phyloP scores from a whole-genome alignment of 805 yeast genomes.

The Yamadazyma ubonensis region DNA sequence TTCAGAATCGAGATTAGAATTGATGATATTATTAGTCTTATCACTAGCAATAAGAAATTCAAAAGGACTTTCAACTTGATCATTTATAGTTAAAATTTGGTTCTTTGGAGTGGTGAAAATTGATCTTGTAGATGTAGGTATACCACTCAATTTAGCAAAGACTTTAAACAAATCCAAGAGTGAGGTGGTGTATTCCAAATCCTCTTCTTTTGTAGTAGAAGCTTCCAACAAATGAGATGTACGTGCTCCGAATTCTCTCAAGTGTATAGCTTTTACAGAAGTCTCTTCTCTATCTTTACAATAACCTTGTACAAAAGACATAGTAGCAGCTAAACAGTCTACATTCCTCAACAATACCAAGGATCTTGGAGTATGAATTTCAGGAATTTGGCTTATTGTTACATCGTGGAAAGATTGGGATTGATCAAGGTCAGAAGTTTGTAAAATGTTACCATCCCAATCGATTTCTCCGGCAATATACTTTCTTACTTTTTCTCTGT shows the following conservation, averaged over 20 bases:
- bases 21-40: constrained; percentile 14
- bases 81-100: constrained; percentile 30
- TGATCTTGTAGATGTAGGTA: constrained; percentile 27
- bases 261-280: constrained; percentile 50
- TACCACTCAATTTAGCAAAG: constrained; percentile 32
- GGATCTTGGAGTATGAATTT: constrained; percentile 21
- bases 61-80: constrained; percentile 26
- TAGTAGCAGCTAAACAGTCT: constrained; percentile 33
- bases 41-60: constrained; percentile 28
- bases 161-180: constrained; percentile 34
- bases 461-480: constrained; percentile 24
- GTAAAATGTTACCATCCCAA: constrained; percentile 24
- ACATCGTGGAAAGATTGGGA: constrained; percentile 4
- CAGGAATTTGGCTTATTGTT: constrained; percentile 6
- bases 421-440: constrained; percentile 2
- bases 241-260: constrained; percentile 62
- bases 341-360: constrained; percentile 29
- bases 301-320: constrained; percentile 28
- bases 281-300: constrained; percentile 17
- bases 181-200: constrained; percentile 32
- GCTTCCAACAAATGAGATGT: constrained; percentile 71
- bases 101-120: constrained; percentile 32
- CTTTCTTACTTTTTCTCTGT: constrained; percentile 51
- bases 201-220: constrained; percentile 37
- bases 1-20: constrained; percentile 11